Evolutionary conservation across 257 asterid species (phyloP), one percentile per base, ranked within the genome.

Genomic region (Cynanchum wilfordii): DNA sequence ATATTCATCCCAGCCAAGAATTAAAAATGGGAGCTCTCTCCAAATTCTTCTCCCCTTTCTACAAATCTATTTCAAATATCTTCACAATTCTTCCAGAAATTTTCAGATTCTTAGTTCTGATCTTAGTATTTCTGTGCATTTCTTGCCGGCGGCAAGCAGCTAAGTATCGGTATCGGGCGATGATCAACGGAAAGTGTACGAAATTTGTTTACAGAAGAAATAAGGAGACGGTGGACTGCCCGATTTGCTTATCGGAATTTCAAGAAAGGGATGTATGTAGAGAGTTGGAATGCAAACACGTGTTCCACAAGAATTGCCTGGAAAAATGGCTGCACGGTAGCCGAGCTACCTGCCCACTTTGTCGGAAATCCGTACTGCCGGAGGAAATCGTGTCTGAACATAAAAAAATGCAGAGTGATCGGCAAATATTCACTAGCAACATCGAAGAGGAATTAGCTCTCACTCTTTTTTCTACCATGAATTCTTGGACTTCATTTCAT

Each of bases 291-390:
- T 89, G 87, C 71, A 60, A 70, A 70, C 96, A 89, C 27, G 60
- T 17, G 0, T 89, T 84, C 72, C 96, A 87, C 62, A 73, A 51
- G 33, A 71, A 71, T 9, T 89, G 96, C 42, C 49, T 87, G 45
- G 91, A 86, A 75, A 80, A 47, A 69, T 87, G 96, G 79, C 54
- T 75, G 89, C 78, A 67, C 7, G 33, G 72, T 11, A 49, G 66
- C 62, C 69, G 64, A 22, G 82, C 82, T 11, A 82, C 87, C 13
- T 89, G 96, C 73, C 96, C 96, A 10, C 72, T 89, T 19, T 87
- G 93, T 76, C 77, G 93, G 77, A 71, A 73, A 27, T 55, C 40
- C 76, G 86, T 89, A 38, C 81, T 87, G 84, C 72, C 74, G 13
- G 38, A 70, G 69, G 75, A 57, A 45, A 51, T 73, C 47, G 69